These are phyloP conservation scores for Suhomyces sp. DNA, from an alignment of 805 yeast genomes.

Conservation along the genomic window DNA sequence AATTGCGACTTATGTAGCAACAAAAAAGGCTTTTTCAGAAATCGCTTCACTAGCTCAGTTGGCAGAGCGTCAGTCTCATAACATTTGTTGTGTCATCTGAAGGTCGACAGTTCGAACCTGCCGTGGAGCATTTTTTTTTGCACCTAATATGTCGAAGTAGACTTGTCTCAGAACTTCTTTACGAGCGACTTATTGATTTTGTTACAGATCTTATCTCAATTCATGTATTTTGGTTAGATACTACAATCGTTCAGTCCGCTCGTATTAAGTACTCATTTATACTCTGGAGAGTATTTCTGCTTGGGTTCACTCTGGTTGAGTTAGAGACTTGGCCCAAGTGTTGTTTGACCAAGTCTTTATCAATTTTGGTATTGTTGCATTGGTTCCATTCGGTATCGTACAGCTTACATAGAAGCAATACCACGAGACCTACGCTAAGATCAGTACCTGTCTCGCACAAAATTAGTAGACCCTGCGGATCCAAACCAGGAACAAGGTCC, in stretches of 20 bases:
- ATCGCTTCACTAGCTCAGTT: conserved; percentile 16
- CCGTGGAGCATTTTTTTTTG: conserved; percentile 30
- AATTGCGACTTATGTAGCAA: background rate
- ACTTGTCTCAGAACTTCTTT: too few relatives aligned
- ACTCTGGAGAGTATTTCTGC: conserved; percentile 73
- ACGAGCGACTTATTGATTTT: too few relatives aligned
- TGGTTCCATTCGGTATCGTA: conserved; percentile 43
- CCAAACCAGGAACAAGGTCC: conserved; percentile 29
- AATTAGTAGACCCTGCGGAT: conserved; percentile 30
- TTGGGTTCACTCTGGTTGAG: conserved; percentile 61
- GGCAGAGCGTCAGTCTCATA: conserved; percentile 18
- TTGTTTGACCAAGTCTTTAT: conserved; percentile 53
- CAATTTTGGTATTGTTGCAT: conserved; percentile 19
- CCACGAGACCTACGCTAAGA: conserved; percentile 57
- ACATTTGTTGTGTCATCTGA: conserved; percentile 23
- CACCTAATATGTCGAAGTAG: background rate
- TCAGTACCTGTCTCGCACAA: conserved; percentile 68
- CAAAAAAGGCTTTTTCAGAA: background rate
- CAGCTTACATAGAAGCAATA: conserved; percentile 48
- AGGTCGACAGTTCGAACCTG: conserved; percentile 42
- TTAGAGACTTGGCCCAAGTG: conserved; percentile 52
- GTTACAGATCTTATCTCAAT: too few relatives aligned
- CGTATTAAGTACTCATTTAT: conserved; percentile 54
- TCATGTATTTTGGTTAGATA: background rate
- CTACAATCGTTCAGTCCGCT: background rate